Conservation (phyloP, 179 eudicot species). For the Kewa caespitosa region DNA sequence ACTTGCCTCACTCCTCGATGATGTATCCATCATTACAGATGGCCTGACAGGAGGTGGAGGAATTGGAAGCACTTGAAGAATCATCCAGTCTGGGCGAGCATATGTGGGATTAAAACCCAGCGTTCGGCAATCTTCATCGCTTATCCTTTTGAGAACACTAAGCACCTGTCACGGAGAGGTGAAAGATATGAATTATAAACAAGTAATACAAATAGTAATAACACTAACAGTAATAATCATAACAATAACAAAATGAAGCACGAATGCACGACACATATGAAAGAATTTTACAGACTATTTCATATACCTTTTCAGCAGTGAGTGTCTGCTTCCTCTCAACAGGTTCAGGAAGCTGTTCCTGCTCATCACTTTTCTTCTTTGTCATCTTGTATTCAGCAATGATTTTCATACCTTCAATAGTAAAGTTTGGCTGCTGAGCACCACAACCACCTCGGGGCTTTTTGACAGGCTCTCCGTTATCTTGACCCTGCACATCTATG, state of each 20-base stretch:
- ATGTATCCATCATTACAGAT: constrained; percentile 99
- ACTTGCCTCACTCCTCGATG: constrained; percentile 94
- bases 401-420: constrained; percentile 97
- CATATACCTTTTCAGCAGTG: constrained; percentile 85
- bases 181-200: background rate
- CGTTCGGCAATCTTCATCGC: constrained; percentile 86
- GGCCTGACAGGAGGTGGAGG: constrained; percentile 99
- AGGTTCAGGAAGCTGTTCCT: constrained; percentile 94
- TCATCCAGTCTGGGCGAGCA: constrained; percentile 99
- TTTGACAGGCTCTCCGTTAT: constrained; percentile 65
- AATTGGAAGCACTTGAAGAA: constrained; percentile 95
- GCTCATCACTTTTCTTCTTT: constrained; percentile 89
- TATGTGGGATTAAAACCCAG: constrained; percentile 87
- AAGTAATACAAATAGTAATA: too few relatives aligned
- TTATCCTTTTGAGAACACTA: constrained; percentile 78
- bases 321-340: constrained; percentile 95
- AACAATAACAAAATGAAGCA: too few relatives aligned
- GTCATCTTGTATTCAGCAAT: constrained; percentile 85
- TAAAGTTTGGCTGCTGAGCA: constrained; percentile 90
- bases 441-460: constrained; percentile 97
- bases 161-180: constrained; percentile 54
- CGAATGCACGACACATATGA: background rate
- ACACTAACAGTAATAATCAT: too few relatives aligned
- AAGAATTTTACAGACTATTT: background rate
- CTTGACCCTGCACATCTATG: constrained; percentile 67